Evolutionary conservation across 805 yeast species (phyloP), one percentile per base, ranked within the genome.

Genomic region (Jamesozyma hellenica): DNA sequence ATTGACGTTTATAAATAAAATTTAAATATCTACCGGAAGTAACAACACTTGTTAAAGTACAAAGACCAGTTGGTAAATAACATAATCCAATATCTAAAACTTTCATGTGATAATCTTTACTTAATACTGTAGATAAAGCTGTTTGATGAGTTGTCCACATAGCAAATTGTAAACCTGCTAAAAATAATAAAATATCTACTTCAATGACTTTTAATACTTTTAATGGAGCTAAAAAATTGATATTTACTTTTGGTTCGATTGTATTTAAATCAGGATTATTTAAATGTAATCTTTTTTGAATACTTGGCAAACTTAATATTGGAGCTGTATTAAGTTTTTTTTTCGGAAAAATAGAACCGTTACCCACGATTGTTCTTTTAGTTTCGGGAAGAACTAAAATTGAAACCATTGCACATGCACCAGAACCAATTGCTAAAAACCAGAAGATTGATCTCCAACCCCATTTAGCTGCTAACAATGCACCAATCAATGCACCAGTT

Each of bases 381-480:
- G 95, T 87, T 53, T 87, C 95, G 1, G 95, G 94, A 14, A 86
- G 57, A 4, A 68, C 41, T 3, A 70, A 29, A 3, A 62, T 42
- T 1, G 67, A 59, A 0, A 59, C 16, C 0, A 63, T 1, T 0
- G 69, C 44, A 3, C 74, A 65, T 2, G 58, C 42, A 4, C 79
- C 79, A 25, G 80, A 72, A 9, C 81, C 75, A 21, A 81, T 77
- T 1, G 82, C 76, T 38, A 82, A 59, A 45, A 86, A 82, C 76
- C 85, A 76, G 50, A 82, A 82, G n/a, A 79, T 72, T 0, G 86
- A 75, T 49, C 88, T 67, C 95, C 95, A 86, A 15, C 75, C 67
- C 48, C 68, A 65, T 17, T 64, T 58, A 4, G 74, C 67, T 2
- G 65, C 53, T 17, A 66, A 47, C 0, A 58, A 62, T 8, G 71